Evolutionary conservation across 2,329 filamentous ascomycete genomes (phyloP).

Genomic region (Rosellinia necatrix): DNA sequence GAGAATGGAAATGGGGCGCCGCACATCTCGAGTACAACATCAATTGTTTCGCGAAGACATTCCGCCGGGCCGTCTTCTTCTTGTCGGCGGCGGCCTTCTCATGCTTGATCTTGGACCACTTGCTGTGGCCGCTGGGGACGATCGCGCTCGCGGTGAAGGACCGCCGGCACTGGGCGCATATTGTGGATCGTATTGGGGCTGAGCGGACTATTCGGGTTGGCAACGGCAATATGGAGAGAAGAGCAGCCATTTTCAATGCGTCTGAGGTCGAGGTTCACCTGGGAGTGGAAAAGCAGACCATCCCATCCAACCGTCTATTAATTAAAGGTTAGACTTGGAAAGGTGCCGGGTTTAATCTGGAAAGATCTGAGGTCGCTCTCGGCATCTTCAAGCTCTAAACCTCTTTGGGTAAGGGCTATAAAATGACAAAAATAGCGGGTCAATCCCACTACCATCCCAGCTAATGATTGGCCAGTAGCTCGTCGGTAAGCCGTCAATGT

Average conservation of each 20-base stretch:
- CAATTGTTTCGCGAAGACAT: constrained; percentile 72
- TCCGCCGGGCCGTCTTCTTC: constrained; percentile 75
- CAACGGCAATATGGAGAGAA: constrained; percentile 19
- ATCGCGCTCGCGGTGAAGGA: constrained; percentile 51
- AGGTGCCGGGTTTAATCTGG: too few species aligned
- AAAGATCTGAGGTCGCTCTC: constrained; percentile 9
- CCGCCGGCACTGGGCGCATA: constrained; percentile 56
- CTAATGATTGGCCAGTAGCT: constrained; percentile 14
- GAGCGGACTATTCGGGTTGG: constrained; percentile 17
- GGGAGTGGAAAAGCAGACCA: too few species aligned
- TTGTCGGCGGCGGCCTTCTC: constrained; percentile 87
- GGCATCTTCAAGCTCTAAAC: constrained; percentile 9
- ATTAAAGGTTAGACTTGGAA: too few species aligned
- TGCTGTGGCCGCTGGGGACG: constrained; percentile 74
- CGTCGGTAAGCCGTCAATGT: constrained; percentile 5
- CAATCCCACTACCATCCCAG: neutral
- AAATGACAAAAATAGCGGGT: neutral
- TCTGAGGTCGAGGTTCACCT: neutral
- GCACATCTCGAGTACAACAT: constrained; percentile 74
- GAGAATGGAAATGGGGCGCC: too few species aligned
- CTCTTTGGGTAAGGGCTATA: neutral
- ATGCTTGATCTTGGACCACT: constrained; percentile 96
- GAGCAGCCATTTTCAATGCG: constrained; percentile 27
- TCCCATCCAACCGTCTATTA: too few species aligned
- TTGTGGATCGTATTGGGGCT: constrained; percentile 21